Evolutionary conservation across 805 yeast species (phyloP).

Genomic region (Nakazawaea ishiwadae): DNA sequence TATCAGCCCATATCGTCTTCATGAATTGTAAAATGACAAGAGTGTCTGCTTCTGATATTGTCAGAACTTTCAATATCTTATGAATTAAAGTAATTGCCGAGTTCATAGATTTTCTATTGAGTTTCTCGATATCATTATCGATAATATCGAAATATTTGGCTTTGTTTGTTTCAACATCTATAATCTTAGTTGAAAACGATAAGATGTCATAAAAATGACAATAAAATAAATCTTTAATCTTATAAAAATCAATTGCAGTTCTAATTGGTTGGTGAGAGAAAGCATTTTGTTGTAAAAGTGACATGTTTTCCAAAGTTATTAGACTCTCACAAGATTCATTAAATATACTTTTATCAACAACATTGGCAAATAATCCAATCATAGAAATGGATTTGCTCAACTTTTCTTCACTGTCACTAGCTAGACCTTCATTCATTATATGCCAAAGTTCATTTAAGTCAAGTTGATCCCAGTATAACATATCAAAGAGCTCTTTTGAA

Average conservation of each 20-base stretch:
- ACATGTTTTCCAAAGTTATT: slow-evolving; percentile 19
- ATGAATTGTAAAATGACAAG: slow-evolving; percentile 27
- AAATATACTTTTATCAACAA: slow-evolving; percentile 20
- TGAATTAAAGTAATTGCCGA: slow-evolving; percentile 15
- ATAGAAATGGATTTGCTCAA: slow-evolving; percentile 20
- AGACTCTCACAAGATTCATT: slow-evolving; percentile 18
- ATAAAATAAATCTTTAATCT: slow-evolving; percentile 33
- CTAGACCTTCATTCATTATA: slow-evolving; percentile 14
- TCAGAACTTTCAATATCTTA: slow-evolving; percentile 9
- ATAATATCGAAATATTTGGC: neutral
- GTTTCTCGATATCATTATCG: slow-evolving; percentile 2
- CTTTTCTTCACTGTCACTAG: slow-evolving; percentile 16
- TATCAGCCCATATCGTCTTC: slow-evolving; percentile 49
- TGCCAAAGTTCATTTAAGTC: slow-evolving; percentile 18
- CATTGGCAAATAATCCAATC: slow-evolving; percentile 20
- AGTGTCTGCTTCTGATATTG: slow-evolving; percentile 15
- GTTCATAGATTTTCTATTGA: slow-evolving; percentile 13
- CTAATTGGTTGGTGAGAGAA: slow-evolving; percentile 18
- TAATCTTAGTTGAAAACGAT: neutral
- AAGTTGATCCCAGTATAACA: slow-evolving; percentile 23
- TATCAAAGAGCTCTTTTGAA: slow-evolving; percentile 17
- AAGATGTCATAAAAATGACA: slow-evolving; percentile 24
- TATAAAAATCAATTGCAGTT: slow-evolving; percentile 32
- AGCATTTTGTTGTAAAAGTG: slow-evolving; percentile 16
- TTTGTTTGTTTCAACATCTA: slow-evolving; percentile 1